Evolutionary conservation across 345 rosid genomes (phyloP).

Genomic region (Populus deltoides): DNA sequence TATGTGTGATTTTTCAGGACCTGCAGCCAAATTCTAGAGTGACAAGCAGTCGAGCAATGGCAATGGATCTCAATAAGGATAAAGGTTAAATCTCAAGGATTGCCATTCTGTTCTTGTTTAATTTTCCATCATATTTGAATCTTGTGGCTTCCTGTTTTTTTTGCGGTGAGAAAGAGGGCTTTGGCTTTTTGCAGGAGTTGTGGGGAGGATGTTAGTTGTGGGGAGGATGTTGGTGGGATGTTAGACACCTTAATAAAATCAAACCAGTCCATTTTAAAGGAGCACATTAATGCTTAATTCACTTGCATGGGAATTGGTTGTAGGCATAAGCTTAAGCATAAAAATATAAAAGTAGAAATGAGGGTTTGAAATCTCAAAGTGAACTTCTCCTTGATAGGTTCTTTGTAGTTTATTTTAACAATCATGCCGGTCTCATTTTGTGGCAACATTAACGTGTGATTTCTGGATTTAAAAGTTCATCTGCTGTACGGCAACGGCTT

Average conservation of each 20-base stretch:
- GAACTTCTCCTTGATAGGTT: background rate
- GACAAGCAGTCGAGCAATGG: constrained; percentile 27
- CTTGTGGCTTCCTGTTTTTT: background rate
- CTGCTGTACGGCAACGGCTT: background rate
- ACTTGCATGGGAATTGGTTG: background rate
- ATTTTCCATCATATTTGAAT: background rate
- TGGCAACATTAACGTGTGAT: background rate
- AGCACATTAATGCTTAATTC: background rate
- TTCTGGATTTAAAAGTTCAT: background rate
- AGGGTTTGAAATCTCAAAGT: background rate
- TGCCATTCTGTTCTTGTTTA: background rate
- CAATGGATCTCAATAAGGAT: constrained; percentile 23
- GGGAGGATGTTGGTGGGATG: background rate
- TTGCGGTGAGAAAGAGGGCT: background rate
- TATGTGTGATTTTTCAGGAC: constrained; percentile 21
- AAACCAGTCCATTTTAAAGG: background rate
- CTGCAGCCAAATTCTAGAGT: constrained; percentile 32
- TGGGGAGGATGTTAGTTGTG: background rate
- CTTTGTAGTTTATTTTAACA: too few species aligned
- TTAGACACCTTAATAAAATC: background rate
- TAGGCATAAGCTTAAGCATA: background rate
- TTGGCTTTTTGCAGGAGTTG: background rate
- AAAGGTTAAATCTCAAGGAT: constrained; percentile 27
- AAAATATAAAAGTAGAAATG: background rate
- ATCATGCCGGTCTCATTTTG: background rate